Evolutionary conservation across 1,139 yeast species (phyloP), one percentile per base, ranked within the genome.

Genomic region (Wickerhamomyces sp.): DNA sequence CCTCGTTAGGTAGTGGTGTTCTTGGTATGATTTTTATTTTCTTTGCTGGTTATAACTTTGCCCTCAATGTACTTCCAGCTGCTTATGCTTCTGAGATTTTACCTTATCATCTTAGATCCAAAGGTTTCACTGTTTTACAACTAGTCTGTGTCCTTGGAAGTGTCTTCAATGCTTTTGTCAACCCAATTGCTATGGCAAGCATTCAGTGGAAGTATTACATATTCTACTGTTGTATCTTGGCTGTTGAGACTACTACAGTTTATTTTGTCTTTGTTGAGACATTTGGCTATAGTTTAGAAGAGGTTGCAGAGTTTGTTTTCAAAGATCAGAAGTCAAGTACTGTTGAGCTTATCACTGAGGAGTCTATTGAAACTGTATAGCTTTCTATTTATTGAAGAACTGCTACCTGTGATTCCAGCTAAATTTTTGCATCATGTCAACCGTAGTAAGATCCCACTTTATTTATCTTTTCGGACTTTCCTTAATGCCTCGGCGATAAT

Each of bases 181-280:
- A 74, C 51, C 75, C 81, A 4, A 66, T 77, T 50, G 82, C 80
- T 28, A 69, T 77, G 75, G 76, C 67, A 41, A 71, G 71, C 26
- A 68, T 76, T 44, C 65, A 63, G 30, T 76, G 81, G 79, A 74
- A 72, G 51, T 77, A 74, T 60, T 77, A 77, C 56, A 74, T 76
- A 47, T 78, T 77, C 7, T 75, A 57, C 44, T 36, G 71, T 44
- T 64, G 69, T 54, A 49, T 63, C 31, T 49, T 68, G 34, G 64
- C 59, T 2, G 65, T 64, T 31, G 72, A 68, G 45, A 48, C 65
- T 17, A 41, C 52, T n/a, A 54, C 68, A 28, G 68, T 67, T 30
- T 64, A 54, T 49, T 61, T 72, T 55, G 59, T 63, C 46, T 71
- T 59, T 55, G 69, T 70, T 21, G 78, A 72, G 56, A 73, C 77